Base-by-base conservation (phyloP, 2,329 filamentous ascomycete species). In the Mycogone perniciosa region DNA sequence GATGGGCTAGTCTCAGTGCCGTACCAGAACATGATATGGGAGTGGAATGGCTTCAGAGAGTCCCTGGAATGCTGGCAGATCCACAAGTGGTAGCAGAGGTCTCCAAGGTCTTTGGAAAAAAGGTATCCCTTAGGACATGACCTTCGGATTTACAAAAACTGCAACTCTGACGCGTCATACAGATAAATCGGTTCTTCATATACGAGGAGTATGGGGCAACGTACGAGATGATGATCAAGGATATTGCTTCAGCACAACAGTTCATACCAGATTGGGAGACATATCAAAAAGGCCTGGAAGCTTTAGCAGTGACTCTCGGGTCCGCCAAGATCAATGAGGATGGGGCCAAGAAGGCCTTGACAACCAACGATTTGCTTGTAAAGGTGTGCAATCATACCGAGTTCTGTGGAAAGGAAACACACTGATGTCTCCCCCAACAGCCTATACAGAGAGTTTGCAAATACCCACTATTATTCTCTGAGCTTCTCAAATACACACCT, bases 121-220 rank as follows among this genome's bases (percentile, higher is more conserved):
- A 79, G 71, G 82, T 80, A 68, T 53, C 64, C 52, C 8, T 46
- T 39, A 38, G 39, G 4, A 6, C 6, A 13, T n/a, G 7, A 7
- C 5, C 29, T 26, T n/a, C 37, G 7, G 7, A 3, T 31, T 31
- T 26, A 30, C 13, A 10, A 33, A 11, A 31, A 10, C 41, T 6
- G 9, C 6, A 11, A 35, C 2, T 29, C 48, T 54, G 6, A 58
- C n/a, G 57, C 44, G 47, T 27, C 38, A 10, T 20, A 47, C 56
- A 95, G 88, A 85, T 95, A 71, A 80, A 81, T 53, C 82, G 84
- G 0, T 93, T 97, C 69, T 86, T 88, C 63, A 76, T 86, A 45
- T 99, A 99, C 64, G 88, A 95, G 69, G 88, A 95, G 60, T 99
- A 96, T 65, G 88, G 88, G 34, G 86, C 87, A 46, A 92, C 92